phyloP scores from a whole-genome alignment of 2,329 filamentous ascomycete genomes.

The Fusarium sambucinum region DNA sequence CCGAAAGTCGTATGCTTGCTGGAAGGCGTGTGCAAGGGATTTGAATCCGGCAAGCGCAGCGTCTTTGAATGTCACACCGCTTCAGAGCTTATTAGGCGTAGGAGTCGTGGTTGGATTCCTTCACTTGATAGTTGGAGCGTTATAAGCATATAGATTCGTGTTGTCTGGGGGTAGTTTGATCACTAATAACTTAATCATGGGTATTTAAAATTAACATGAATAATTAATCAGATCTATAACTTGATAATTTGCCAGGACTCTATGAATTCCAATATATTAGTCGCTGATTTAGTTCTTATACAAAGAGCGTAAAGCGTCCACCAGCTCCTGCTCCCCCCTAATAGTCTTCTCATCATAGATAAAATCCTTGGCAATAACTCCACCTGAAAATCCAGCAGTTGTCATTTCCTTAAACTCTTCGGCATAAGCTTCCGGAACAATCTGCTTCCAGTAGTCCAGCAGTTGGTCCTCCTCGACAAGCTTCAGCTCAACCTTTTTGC shows the following conservation, averaged over 20 bases:
- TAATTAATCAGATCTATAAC: not conserved
- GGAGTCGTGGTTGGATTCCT: constrained; percentile 1
- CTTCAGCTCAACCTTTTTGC: constrained; percentile 43
- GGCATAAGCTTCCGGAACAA: constrained; percentile 40
- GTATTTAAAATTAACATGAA: not conserved
- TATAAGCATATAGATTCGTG: not conserved
- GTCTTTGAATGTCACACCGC: not conserved
- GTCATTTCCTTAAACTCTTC: constrained; percentile 50
- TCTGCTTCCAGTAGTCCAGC: constrained; percentile 41
- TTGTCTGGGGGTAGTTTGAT: not conserved
- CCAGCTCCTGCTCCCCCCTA: constrained; percentile 45
- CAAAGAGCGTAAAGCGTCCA: constrained; percentile 39
- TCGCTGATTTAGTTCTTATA: constrained; percentile 9
- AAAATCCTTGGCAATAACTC: constrained; percentile 44
- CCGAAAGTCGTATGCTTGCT: constrained; percentile 27
- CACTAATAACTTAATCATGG: not conserved
- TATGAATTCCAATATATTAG: not conserved
- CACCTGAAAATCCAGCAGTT: constrained; percentile 41
- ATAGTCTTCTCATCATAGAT: constrained; percentile 44
- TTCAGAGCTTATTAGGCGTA: not conserved
- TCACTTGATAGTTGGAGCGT: not conserved
- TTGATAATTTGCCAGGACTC: not conserved
- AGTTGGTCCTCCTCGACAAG: constrained; percentile 44
- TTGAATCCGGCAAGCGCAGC: constrained; percentile 25
- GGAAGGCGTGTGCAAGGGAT: constrained; percentile 33